A percentile compares a stretch with the other conserved stretches of the same genome.
phyloP scores from a whole-genome alignment of 2,329 filamentous ascomycete genomes.

The Epichloe aotearoae region DNA sequence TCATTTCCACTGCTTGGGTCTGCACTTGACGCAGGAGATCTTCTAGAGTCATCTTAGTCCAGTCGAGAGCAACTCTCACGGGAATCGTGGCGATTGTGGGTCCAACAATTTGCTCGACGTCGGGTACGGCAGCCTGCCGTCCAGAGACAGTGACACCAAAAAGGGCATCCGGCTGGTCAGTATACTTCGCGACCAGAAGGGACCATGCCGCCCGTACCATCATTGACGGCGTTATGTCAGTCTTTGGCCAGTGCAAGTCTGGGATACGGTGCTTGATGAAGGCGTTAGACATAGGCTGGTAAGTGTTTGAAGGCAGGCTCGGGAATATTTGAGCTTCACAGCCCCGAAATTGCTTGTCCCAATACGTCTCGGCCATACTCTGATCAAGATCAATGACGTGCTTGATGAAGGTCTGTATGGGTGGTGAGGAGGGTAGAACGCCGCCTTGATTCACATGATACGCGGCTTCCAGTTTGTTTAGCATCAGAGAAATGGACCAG shows the following conservation, averaged over 20 bases:
- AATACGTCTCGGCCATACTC: neutral
- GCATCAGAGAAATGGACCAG: slow-evolving; percentile 34
- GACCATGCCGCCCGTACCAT: slow-evolving; percentile 13
- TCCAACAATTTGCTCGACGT: slow-evolving; percentile 13
- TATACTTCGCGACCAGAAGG: slow-evolving; percentile 22
- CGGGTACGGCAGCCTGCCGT: slow-evolving; percentile 11
- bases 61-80: slow-evolving; percentile 16
- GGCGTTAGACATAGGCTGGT: slow-evolving; percentile 1
- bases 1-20: slow-evolving; percentile 6
- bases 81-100: slow-evolving; percentile 18
- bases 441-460: slow-evolving; percentile 16
- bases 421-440: neutral
- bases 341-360: slow-evolving; percentile 11
- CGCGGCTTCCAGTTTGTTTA: slow-evolving; percentile 28
- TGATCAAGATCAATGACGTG: neutral
- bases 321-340: slow-evolving; percentile 3
- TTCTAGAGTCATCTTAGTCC: slow-evolving; percentile 11
- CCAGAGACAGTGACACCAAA: slow-evolving; percentile 15
- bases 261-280: slow-evolving; percentile 1
- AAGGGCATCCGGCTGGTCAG: slow-evolving; percentile 18
- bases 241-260: neutral
- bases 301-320: neutral
- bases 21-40: slow-evolving; percentile 27
- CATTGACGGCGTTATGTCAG: slow-evolving; percentile 8
- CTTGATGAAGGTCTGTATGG: slow-evolving; percentile 2